phyloP scores from a whole-genome alignment of 2,329 filamentous ascomycete species.

The Arthrobotrys sphaeroides region DNA sequence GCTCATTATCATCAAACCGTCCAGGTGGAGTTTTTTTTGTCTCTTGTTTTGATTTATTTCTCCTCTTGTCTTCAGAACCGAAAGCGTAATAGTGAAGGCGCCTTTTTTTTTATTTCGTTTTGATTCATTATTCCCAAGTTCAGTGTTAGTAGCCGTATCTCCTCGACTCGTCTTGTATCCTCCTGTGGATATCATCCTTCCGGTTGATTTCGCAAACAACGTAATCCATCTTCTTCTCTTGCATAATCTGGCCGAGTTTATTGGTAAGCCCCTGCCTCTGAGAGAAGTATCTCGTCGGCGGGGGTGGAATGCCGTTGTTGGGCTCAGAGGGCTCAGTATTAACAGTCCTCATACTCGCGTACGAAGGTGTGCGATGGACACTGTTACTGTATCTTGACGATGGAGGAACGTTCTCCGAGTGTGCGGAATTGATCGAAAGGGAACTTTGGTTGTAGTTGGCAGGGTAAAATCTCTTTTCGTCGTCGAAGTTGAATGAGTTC shows the following conservation, averaged over 20 bases:
- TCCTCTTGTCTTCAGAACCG: neutral
- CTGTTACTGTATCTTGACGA: conserved; percentile 26
- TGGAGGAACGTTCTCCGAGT: conserved; percentile 29
- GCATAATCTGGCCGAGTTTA: conserved; percentile 19
- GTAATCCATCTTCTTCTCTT: conserved; percentile 46
- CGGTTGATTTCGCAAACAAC: conserved; percentile 40
- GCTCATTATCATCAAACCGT: no score
- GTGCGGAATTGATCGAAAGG: conserved; percentile 26
- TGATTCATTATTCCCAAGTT: neutral
- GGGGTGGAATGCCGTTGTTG: conserved; percentile 26
- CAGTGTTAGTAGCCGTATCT: conserved; percentile 13
- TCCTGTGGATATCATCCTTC: conserved; percentile 36
- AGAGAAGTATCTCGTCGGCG: conserved; percentile 44
- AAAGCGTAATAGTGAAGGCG: neutral
- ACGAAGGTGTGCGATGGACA: conserved; percentile 27
- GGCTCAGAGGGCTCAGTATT: neutral
- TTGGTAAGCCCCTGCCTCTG: conserved; percentile 17
- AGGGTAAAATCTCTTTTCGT: conserved; percentile 41
- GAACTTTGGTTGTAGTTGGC: conserved; percentile 32
- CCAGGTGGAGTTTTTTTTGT: no score
- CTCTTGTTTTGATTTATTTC: no score
- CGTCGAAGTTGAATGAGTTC: conserved; percentile 16
- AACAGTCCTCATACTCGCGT: conserved; percentile 37
- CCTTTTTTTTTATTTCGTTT: neutral
- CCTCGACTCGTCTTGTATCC: conserved; percentile 43